Conservation (phyloP, 306 rosid genomes). For the Cyamopsis tetragonoloba region DNA sequence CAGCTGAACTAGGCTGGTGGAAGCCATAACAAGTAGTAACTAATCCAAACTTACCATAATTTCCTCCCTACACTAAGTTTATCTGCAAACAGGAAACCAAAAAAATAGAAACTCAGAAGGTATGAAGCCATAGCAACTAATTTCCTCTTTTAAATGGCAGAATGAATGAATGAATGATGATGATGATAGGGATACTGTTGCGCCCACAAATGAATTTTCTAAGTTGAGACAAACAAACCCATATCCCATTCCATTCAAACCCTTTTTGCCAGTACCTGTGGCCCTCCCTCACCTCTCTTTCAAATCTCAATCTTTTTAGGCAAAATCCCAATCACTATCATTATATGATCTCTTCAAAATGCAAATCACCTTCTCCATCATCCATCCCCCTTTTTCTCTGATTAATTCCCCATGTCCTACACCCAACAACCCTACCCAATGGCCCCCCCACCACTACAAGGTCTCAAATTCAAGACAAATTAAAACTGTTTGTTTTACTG, state of each 20-base stretch:
- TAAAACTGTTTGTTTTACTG: too few relatives aligned
- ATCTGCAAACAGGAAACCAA: background rate
- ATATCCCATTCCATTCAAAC: slow-evolving; percentile 25
- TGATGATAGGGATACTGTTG: background rate
- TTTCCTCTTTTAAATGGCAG: background rate
- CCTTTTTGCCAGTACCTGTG: slow-evolving; percentile 33
- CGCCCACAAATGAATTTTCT: slow-evolving; percentile 18
- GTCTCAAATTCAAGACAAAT: too few relatives aligned
- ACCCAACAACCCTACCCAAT: background rate
- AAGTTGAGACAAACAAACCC: slow-evolving; percentile 34
- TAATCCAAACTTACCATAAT: too few relatives aligned
- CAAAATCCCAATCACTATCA: slow-evolving; percentile 7
- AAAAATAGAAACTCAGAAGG: background rate
- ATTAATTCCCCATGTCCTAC: slow-evolving; percentile 15
- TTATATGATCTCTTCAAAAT: slow-evolving; percentile 22
- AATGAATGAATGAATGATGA: slow-evolving; percentile 5
- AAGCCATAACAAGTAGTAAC: too few relatives aligned
- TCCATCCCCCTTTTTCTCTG: background rate
- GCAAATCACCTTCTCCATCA: slow-evolving; percentile 23
- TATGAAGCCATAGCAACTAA: background rate
- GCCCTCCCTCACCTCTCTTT: slow-evolving; percentile 13
- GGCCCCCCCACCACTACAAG: background rate
- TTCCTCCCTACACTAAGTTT: too few relatives aligned
- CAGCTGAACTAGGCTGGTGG: background rate
- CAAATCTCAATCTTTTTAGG: too few relatives aligned